Conservation (phyloP, 2,329 filamentous ascomycete genomes). For the Fusarium sp. region DNA sequence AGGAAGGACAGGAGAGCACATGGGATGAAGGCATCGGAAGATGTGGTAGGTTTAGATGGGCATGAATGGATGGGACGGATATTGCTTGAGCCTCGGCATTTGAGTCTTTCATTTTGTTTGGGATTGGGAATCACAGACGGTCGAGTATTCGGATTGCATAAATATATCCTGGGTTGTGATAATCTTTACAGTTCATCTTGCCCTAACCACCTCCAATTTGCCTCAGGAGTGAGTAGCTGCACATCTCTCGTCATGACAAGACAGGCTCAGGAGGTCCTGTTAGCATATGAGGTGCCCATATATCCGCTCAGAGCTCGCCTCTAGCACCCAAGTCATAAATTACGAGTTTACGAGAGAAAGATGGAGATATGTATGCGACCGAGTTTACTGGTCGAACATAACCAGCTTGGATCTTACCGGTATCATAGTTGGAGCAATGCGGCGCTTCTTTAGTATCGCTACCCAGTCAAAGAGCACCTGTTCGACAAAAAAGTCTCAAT, state of each 20-base stretch:
- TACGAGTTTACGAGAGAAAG: rapidly evolving
- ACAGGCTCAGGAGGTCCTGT: not conserved
- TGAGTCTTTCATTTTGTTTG: not conserved
- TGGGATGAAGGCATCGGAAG: not conserved
- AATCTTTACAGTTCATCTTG: not conserved
- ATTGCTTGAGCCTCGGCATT: not conserved
- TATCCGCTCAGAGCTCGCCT: rapidly evolving
- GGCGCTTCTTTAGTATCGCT: not conserved
- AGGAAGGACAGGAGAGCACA: no score
- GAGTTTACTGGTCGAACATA: not conserved
- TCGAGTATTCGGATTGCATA: not conserved
- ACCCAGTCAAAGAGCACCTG: rapidly evolving
- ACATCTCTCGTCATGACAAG: not conserved
- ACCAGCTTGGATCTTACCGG: no score
- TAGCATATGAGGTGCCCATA: not conserved
- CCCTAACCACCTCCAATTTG: not conserved
- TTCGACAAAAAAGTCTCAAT: rapidly evolving
- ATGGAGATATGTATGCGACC: rapidly evolving
- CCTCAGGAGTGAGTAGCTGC: not conserved
- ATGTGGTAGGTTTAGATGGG: not conserved
- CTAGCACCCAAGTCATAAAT: not conserved
- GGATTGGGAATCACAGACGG: not conserved
- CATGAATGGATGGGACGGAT: not conserved
- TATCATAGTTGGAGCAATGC: not conserved
- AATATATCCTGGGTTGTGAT: not conserved